phyloP scores from a whole-genome alignment of 495 filamentous ascomycete genomes.

The Talaromyces trachyspermus region DNA sequence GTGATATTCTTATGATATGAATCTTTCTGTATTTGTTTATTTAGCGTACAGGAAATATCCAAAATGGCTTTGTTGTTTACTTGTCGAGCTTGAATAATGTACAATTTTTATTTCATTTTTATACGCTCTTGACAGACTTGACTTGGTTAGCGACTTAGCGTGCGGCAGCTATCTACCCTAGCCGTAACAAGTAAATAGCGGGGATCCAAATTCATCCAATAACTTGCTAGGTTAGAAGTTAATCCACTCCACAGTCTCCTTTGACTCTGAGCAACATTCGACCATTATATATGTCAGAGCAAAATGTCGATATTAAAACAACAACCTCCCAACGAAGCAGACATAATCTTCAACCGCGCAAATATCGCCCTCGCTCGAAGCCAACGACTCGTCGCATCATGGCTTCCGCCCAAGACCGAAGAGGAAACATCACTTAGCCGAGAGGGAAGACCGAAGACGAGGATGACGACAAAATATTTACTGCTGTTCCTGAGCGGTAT shows the following conservation, averaged over 20 bases:
- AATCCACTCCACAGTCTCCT: not conserved
- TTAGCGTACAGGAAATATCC: too few species aligned
- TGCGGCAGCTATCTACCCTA: too few species aligned
- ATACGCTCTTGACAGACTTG: too few species aligned
- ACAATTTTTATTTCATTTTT: too few species aligned
- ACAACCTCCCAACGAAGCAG: conserved; percentile 28
- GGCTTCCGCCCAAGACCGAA: conserved; percentile 39
- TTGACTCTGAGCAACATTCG: not conserved
- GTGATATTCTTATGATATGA: too few species aligned
- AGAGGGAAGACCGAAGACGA: conserved; percentile 37
- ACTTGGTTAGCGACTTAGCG: too few species aligned
- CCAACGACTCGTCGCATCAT: conserved; percentile 45
- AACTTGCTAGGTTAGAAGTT: too few species aligned
- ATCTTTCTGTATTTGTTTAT: too few species aligned
- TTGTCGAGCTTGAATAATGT: too few species aligned
- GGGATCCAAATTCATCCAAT: too few species aligned
- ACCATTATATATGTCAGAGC: not conserved
- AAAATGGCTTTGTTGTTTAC: too few species aligned
- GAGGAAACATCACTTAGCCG: conserved; percentile 27
- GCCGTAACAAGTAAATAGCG: too few species aligned
- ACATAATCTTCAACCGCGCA: conserved; percentile 43
- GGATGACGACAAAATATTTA: conserved; percentile 44
- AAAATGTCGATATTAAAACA: conserved; percentile 1
- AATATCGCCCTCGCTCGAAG: conserved; percentile 43
- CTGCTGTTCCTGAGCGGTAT: conserved; percentile 45